A percentile compares a stretch with the other conserved stretches of the same genome.
Evolutionary conservation across 2,329 filamentous ascomycete genomes (phyloP).

Genomic region (Diplodia intermedia): DNA sequence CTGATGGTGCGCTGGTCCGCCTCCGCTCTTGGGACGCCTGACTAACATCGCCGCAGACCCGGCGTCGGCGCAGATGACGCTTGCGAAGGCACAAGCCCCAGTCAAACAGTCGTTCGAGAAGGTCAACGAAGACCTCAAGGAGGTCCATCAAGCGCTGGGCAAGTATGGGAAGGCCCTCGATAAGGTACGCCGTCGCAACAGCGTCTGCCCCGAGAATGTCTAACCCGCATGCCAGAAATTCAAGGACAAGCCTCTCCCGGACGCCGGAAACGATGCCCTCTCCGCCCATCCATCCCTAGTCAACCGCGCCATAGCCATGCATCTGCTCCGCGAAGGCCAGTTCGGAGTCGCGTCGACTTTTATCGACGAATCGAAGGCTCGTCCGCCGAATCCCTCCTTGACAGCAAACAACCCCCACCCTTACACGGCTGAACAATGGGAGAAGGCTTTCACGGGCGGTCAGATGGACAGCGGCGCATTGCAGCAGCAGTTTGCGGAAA

Average conservation of each 20-base stretch:
- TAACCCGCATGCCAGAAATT: slow-evolving; percentile 57
- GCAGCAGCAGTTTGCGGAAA: slow-evolving; percentile 81
- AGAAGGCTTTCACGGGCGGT: slow-evolving; percentile 54
- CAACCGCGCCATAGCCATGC: slow-evolving; percentile 95
- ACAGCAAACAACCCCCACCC: slow-evolving; percentile 46
- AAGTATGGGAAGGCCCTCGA: slow-evolving; percentile 86
- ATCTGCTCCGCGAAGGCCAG: slow-evolving; percentile 91
- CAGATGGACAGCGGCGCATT: slow-evolving; percentile 66
- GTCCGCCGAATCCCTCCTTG: slow-evolving; percentile 51
- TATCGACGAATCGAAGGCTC: slow-evolving; percentile 70
- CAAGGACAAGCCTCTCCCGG: slow-evolving; percentile 70
- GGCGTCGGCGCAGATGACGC: slow-evolving; percentile 72
- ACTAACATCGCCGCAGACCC: slow-evolving; percentile 61
- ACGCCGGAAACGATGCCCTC: slow-evolving; percentile 81
- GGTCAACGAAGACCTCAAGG: slow-evolving; percentile 81
- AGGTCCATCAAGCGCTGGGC: slow-evolving; percentile 80
- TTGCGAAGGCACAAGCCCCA: slow-evolving; percentile 86
- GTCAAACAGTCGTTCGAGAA: slow-evolving; percentile 81
- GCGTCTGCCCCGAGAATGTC: slow-evolving; percentile 16
- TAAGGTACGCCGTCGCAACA: slow-evolving; percentile 61
- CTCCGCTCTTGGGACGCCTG: slow-evolving; percentile 38
- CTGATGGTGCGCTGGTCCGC: slow-evolving; percentile 57
- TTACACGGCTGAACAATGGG: slow-evolving; percentile 46
- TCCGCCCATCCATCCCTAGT: slow-evolving; percentile 77
- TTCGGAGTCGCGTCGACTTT: slow-evolving; percentile 89